Evolutionary conservation across 371 early-diverging fungal species (phyloP), one percentile per base, ranked within the genome.

Genomic region (Blastocladiella emersonii): DNA sequence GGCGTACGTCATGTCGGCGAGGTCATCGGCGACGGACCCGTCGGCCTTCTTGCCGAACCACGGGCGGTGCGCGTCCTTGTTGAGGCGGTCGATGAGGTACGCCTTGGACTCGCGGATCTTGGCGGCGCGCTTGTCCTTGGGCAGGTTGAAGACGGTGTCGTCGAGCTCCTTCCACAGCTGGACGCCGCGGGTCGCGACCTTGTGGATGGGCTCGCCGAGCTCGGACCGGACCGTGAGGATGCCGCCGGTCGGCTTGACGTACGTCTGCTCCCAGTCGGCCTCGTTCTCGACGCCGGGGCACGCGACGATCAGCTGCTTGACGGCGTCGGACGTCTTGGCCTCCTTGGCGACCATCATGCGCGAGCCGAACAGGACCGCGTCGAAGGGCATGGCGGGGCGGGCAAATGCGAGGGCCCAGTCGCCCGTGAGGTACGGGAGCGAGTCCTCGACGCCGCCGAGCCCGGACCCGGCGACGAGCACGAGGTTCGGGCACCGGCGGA

Each of bases 321-420:
- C 93, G 41, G 78, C 84, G 44, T 79, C 80, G 30, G 90, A 88
- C 21, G 96, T 88, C 60, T 80, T 71, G 72, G 85, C 86, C 73
- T 95, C 96, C 76, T 89, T 86, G 66, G 94, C 92, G 45, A 94
- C 93, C 92, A 94, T 91, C 74, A 95, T 85, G 65, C 96, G 88
- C 39, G 94, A 93, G 43, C 91, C 96, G 71, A 94, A 88, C 63
- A 95, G 77, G 64, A 91, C 73, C 76, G 94, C 96, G 71, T 95
- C 96, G 67, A 92, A 91, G 23, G 96, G 96, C 96, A 95, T 95
- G 62, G 90, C 87, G 21, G 96, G 88, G 67, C 86, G 88, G 67
- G 85, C 89, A 64, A 89, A 90, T 64, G 80, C 74, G 60, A 73
- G 71, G 68, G 85, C 79, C 96, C 96, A 95, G 64, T 93, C 91